Evolutionary conservation across 2,329 filamentous ascomycete genomes (phyloP).

Genomic region (Trichoderma brevicompactum): DNA sequence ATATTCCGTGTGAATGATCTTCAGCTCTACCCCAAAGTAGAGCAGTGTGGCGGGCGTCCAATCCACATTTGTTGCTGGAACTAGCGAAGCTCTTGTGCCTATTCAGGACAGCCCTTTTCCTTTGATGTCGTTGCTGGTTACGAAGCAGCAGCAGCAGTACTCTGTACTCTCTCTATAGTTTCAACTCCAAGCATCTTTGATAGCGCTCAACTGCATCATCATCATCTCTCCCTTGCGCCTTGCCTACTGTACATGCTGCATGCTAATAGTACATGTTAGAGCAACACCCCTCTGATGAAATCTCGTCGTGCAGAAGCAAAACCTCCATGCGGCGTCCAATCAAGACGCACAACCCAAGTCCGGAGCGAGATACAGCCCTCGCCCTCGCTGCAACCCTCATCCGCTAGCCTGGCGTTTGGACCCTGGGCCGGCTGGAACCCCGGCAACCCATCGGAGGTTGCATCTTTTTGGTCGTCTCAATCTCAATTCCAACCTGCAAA

Average conservation of each 20-base stretch:
- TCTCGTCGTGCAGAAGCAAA: neutral
- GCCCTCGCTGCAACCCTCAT: slow-evolving; percentile 19
- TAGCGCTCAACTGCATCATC: no score
- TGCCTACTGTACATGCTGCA: no score
- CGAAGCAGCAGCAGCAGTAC: no score
- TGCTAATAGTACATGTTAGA: no score
- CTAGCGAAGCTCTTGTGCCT: no score
- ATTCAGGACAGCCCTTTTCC: no score
- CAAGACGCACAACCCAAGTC: neutral
- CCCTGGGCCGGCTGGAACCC: slow-evolving; percentile 23
- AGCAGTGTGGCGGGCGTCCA: neutral
- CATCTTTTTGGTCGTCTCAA: slow-evolving; percentile 13
- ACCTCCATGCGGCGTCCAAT: slow-evolving; percentile 1
- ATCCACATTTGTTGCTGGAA: neutral
- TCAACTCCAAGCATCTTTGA: no score
- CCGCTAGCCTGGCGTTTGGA: neutral
- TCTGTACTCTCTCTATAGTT: no score
- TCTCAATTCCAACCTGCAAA: neutral
- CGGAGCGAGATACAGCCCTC: slow-evolving; percentile 21
- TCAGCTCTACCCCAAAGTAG: neutral
- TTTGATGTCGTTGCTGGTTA: no score
- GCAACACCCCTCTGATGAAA: no score
- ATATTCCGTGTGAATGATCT: neutral
- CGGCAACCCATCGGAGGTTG: slow-evolving; percentile 7
- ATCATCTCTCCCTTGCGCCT: no score